Base-by-base conservation (phyloP, 1,139 yeast species). In the Tardiomyces blankii region DNA sequence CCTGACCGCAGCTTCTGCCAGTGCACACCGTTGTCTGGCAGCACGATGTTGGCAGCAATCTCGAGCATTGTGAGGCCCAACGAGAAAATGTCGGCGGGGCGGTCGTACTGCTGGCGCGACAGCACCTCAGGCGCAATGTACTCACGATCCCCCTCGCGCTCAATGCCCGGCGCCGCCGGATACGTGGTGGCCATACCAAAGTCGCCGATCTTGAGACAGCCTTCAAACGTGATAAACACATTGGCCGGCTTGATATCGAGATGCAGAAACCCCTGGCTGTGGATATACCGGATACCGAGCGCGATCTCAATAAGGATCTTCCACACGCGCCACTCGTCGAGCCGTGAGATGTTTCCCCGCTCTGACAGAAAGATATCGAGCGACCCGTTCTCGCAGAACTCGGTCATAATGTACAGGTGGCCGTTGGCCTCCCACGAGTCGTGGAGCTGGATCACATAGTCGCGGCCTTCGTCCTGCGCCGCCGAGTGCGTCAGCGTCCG, bases 271-370 rank as follows among this genome's bases (percentile, higher is more conserved):
- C 82, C 81, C 44, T 78, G 73, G 60, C 73, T 75, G 60, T 91
- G 99, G 48, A 91, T 82, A 60, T 80, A 88, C 54, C 78, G 75
- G 50, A 91, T 67, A 0, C 97, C 99, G 43, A 61, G 73, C 40
- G 86, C 65, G 14, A 88, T 71, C 61, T 91, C 97, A 46, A 83
- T 82, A 52, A 89, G 68, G 39, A 93, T 89, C 66, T 91, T 91
- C 99, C 99, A 91, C 40, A 89, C 89, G 54, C 99, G 75, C 81
- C 96, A 91, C 62, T 91, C 98, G 62, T 91, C 99, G 42, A 82
- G 67, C 50, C 77, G 74, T 7, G 80, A 69, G n/a, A 84, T 70
- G 51, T 83, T 80, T 48, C 93, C 93, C 60, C 82, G 81, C 53
- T 86, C 94, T 40, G 80, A 75, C 44, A 91, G 65, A 60, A 91